Evolutionary conservation across 257 asterid genomes (phyloP).

Genomic region (Thymus mandschuricus): DNA sequence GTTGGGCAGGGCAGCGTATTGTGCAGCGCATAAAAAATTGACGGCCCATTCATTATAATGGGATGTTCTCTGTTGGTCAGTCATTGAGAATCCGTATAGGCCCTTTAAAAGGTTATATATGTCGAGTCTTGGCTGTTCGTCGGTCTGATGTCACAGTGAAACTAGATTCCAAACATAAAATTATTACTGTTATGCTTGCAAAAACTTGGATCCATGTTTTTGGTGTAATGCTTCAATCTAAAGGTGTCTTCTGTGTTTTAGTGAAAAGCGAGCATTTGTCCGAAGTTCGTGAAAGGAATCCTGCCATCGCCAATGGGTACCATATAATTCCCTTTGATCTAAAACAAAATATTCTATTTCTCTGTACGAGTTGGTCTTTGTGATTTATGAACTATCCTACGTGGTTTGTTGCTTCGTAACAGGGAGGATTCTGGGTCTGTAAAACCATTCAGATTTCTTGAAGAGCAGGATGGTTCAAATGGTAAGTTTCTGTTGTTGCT

Average conservation of each 20-base stretch:
- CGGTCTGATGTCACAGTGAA: constrained; percentile 92
- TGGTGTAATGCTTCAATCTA: constrained; percentile 20
- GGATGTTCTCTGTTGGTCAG: constrained; percentile 83
- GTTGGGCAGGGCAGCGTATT: too few species aligned
- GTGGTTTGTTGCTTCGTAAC: constrained; percentile 33
- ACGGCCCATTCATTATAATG: constrained; percentile 35
- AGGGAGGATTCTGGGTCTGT: constrained; percentile 62
- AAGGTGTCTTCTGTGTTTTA: constrained; percentile 35
- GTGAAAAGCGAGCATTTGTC: constrained; percentile 87
- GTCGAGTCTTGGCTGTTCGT: constrained; percentile 91
- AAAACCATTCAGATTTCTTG: constrained; percentile 80
- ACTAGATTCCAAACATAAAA: constrained; percentile 93
- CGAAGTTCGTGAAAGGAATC: constrained; percentile 80
- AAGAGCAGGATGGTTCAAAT: constrained; percentile 61
- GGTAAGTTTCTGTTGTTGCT: constrained; percentile 49
- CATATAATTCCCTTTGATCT: not conserved
- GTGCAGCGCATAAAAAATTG: too few species aligned
- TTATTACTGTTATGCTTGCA: constrained; percentile 69
- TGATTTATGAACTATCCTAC: constrained; percentile 20
- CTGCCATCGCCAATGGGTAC: constrained; percentile 71
- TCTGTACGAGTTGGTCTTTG: constrained; percentile 15
- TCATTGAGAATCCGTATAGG: constrained; percentile 84
- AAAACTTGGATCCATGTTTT: constrained; percentile 20
- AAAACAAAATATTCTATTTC: not conserved
- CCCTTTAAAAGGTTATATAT: constrained; percentile 89